Conservation (phyloP, 2,329 filamentous ascomycete species). For the Ophiostoma sp. region DNA sequence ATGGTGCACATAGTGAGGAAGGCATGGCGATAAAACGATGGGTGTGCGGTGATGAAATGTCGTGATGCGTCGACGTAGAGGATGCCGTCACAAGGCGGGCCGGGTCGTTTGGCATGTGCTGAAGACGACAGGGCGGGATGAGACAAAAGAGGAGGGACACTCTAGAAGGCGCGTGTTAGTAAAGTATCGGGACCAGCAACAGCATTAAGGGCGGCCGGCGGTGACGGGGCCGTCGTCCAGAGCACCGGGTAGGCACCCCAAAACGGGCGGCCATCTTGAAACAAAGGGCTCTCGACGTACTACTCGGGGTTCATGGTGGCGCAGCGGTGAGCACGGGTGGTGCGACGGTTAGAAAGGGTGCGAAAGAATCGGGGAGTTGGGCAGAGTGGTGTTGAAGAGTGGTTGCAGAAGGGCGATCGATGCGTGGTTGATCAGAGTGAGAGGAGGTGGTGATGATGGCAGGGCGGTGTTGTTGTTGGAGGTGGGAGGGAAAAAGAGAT, state of each 20-base stretch:
- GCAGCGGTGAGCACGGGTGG: slow-evolving; percentile 24
- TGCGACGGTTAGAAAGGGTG: neutral
- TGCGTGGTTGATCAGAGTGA: neutral
- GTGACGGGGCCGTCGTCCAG: neutral
- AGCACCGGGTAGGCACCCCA: neutral
- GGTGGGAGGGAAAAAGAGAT: slow-evolving; percentile 13
- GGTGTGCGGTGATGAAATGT: neutral
- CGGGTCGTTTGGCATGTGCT: slow-evolving; percentile 5
- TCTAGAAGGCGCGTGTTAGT: neutral
- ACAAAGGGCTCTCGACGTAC: slow-evolving; percentile 44
- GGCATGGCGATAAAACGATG: neutral
- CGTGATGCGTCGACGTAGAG: neutral
- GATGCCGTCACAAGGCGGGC: neutral
- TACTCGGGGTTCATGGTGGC: slow-evolving; percentile 86
- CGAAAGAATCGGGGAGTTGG: neutral
- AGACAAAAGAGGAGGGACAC: slow-evolving; percentile 7
- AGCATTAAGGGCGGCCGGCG: neutral
- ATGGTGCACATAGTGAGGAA: neutral
- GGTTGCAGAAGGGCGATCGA: too few relatives aligned
- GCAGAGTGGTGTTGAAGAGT: neutral
- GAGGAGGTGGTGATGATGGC: slow-evolving; percentile 7
- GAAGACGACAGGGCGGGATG: neutral
- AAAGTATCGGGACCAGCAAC: neutral
- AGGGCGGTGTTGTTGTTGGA: slow-evolving; percentile 8
- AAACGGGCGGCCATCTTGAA: neutral